These are phyloP conservation scores for Saccharomycopsis selenospora DNA, from an alignment of 805 yeast species.

Conservation along the genomic window DNA sequence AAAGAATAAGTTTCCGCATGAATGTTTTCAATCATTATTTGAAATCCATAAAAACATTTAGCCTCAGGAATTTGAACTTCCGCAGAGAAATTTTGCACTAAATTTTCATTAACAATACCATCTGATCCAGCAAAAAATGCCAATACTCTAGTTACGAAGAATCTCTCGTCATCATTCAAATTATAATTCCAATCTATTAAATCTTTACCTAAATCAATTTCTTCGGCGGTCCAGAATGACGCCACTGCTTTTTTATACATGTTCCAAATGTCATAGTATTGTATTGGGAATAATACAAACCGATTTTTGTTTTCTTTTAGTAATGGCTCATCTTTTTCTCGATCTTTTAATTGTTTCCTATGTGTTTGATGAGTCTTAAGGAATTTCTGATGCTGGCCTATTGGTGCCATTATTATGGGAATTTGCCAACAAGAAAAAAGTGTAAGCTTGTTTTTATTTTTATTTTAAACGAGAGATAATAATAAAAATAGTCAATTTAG, in stretches of 20 bases:
- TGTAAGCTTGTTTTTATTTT: no score
- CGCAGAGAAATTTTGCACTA: slow-evolving; percentile 93
- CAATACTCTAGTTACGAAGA: slow-evolving; percentile 81
- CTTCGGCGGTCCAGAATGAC: slow-evolving; percentile 99
- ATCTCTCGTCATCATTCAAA: slow-evolving; percentile 85
- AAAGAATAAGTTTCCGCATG: slow-evolving; percentile 96
- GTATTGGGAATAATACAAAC: slow-evolving; percentile 91
- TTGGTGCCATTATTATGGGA: no score
- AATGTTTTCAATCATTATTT: slow-evolving; percentile 98
- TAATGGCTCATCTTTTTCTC: slow-evolving; percentile 85
- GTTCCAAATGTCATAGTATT: slow-evolving; percentile 97
- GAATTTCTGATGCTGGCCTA: slow-evolving; percentile 41
- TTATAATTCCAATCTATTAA: slow-evolving; percentile 83
- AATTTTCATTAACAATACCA: slow-evolving; percentile 96
- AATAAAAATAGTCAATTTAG: no score
- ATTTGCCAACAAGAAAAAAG: no score
- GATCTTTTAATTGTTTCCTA: slow-evolving; percentile 61
- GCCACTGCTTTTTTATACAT: slow-evolving; percentile 99
- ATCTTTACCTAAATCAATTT: slow-evolving; percentile 92
- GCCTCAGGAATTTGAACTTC: slow-evolving; percentile 98
- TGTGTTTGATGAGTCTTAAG: slow-evolving; percentile 54
- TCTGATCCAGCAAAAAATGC: slow-evolving; percentile 99
- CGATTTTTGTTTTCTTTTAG: slow-evolving; percentile 76
- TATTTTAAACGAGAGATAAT: no score
- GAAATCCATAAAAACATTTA: slow-evolving; percentile 97